Conservation (phyloP, 2,329 filamentous ascomycete genomes). For the Cylindrodendrum hubeiense region DNA sequence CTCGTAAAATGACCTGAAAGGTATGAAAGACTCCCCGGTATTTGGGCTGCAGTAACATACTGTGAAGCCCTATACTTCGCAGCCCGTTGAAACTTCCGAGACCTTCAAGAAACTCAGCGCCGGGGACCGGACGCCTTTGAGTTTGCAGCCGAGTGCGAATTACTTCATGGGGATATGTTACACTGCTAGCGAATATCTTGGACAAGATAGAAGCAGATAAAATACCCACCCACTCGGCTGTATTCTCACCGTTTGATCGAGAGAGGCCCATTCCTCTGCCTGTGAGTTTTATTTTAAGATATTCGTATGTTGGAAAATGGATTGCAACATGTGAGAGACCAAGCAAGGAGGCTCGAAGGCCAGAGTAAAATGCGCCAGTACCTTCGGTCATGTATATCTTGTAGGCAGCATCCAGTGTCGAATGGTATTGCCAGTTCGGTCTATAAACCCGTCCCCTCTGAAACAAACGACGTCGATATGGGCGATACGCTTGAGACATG, state of each 20-base stretch:
- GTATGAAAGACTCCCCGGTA: constrained; percentile 87
- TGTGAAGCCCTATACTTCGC: constrained; percentile 29
- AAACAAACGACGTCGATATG: constrained; percentile 43
- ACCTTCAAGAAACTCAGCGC: constrained; percentile 63
- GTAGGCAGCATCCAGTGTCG: constrained; percentile 87
- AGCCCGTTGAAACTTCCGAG: constrained; percentile 53
- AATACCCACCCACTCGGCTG: constrained; percentile 81
- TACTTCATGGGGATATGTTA: constrained; percentile 97
- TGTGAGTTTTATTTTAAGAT: constrained; percentile 88
- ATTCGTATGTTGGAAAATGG: constrained; percentile 96
- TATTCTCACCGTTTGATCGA: constrained; percentile 50
- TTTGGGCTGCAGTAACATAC: constrained; percentile 51
- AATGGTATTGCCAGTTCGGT: constrained; percentile 86
- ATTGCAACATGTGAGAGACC: constrained; percentile 95
- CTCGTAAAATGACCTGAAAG: constrained; percentile 83
- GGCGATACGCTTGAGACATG: constrained; percentile 86
- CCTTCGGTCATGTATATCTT: constrained; percentile 97
- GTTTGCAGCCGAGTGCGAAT: constrained; percentile 93
- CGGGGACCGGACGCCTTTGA: constrained; percentile 78
- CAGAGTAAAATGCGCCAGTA: constrained; percentile 91
- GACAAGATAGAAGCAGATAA: constrained; percentile 89
- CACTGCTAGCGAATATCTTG: constrained; percentile 92
- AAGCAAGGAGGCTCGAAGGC: constrained; percentile 88
- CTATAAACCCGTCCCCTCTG: background rate
- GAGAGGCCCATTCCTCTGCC: constrained; percentile 85